A percentile compares a stretch with the other conserved stretches of the same genome.
Conservation (phyloP, 148 eudicot species). For the Tetragonia tetragonoides region DNA sequence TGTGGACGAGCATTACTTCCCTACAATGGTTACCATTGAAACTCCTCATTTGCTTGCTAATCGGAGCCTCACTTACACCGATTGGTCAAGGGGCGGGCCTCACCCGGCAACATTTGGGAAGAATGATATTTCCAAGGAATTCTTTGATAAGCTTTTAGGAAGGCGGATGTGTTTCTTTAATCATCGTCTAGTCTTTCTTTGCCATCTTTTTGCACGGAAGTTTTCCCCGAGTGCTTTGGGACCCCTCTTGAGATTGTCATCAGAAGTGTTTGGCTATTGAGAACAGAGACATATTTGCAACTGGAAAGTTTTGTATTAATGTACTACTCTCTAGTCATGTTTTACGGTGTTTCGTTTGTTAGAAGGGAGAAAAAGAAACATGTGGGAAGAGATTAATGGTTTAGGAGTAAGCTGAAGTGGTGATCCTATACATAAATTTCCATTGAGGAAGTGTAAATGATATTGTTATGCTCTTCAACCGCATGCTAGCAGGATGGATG, state of each 20-base stretch:
- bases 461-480: background rate
- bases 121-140: conserved; percentile 29
- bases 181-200: conserved; percentile 30
- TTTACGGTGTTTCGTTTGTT: background rate
- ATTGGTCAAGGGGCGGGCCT: conserved; percentile 57
- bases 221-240: conserved; percentile 43
- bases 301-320: background rate
- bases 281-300: background rate
- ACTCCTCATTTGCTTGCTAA: conserved; percentile 41
- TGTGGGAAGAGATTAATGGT: background rate
- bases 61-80: conserved; percentile 43
- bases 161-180: conserved; percentile 36
- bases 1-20: conserved; percentile 57
- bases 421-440: background rate
- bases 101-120: conserved; percentile 49
- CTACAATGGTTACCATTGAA: conserved; percentile 45
- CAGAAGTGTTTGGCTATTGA: conserved; percentile 40
- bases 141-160: conserved; percentile 28
- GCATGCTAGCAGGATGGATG: background rate
- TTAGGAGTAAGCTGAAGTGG: background rate
- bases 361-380: background rate
- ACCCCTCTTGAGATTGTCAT: conserved; percentile 38
- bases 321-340: background rate
- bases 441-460: background rate
- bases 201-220: conserved; percentile 49